Conservation (phyloP, 2,329 filamentous ascomycete genomes). For the Shiraia bambusicola region DNA sequence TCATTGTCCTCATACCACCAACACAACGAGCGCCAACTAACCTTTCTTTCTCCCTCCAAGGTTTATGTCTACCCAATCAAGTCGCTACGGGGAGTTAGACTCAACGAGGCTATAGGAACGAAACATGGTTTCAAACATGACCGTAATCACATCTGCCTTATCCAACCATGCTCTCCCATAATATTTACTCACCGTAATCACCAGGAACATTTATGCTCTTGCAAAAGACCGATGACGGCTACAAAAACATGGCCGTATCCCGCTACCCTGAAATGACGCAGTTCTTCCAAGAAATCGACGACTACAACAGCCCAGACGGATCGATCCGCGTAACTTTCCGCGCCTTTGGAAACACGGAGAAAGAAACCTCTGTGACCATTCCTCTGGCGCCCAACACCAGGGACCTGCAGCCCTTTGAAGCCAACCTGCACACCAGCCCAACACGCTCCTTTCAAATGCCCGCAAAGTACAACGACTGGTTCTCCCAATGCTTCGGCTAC, state of each 20-base stretch:
- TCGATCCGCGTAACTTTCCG: constrained; percentile 45
- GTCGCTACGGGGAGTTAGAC: constrained; percentile 45
- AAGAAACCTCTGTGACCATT: constrained; percentile 37
- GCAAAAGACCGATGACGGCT: constrained; percentile 38
- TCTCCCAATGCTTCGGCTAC: constrained; percentile 48
- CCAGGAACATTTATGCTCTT: constrained; percentile 45
- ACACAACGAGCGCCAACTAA: background rate
- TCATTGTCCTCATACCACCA: background rate
- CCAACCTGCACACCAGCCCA: constrained; percentile 49
- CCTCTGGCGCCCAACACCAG: constrained; percentile 44
- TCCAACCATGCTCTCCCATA: background rate
- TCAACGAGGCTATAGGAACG: constrained; percentile 44
- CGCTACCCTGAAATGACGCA: constrained; percentile 45
- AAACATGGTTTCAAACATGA: constrained; percentile 51
- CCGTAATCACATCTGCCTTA: constrained; percentile 22
- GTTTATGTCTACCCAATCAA: constrained; percentile 54
- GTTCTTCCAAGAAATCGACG: constrained; percentile 44
- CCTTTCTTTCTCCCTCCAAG: constrained; percentile 20
- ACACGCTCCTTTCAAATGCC: constrained; percentile 49
- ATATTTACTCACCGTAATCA: background rate
- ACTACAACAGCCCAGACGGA: constrained; percentile 29
- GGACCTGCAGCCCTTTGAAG: constrained; percentile 39
- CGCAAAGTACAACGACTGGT: constrained; percentile 46
- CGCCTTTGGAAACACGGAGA: constrained; percentile 33
- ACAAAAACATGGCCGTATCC: constrained; percentile 48